These are phyloP conservation scores for Hansenula sp. DNA, from an alignment of 1,139 yeast genomes.

Conservation along the genomic window DNA sequence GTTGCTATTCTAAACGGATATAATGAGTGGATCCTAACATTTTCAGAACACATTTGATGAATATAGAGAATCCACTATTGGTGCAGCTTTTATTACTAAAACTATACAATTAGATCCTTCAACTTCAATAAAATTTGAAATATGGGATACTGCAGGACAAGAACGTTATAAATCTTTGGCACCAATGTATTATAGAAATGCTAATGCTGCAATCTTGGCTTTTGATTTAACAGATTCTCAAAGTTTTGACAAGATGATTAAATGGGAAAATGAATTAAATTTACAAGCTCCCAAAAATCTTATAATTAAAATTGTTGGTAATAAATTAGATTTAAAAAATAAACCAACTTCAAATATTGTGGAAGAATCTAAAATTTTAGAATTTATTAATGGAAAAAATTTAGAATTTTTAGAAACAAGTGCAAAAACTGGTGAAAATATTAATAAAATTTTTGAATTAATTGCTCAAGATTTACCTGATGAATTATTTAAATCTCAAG, in stretches of 20 bases:
- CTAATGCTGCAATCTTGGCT: slow-evolving; percentile 86
- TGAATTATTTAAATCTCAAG: slow-evolving; percentile 8
- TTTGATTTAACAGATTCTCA: slow-evolving; percentile 37
- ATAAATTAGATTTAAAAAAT: slow-evolving; percentile 57
- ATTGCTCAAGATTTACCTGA: slow-evolving; percentile 22
- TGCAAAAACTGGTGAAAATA: slow-evolving; percentile 78
- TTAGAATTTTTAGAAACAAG: slow-evolving; percentile 70
- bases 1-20: too few relatives aligned
- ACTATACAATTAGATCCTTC: slow-evolving; percentile 45
- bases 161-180: slow-evolving; percentile 86
- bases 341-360: slow-evolving; percentile 17
- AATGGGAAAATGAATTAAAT: slow-evolving; percentile 83
- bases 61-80: slow-evolving; percentile 61
- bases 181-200: slow-evolving; percentile 88
- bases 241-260: slow-evolving; percentile 74
- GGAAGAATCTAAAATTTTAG: slow-evolving; percentile 28
- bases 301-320: slow-evolving; percentile 69
- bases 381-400: not conserved
- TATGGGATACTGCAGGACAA: slow-evolving; percentile 95
- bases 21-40: too few relatives aligned
- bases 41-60: slow-evolving; percentile 48
- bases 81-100: slow-evolving; percentile 69
- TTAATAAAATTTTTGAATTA: slow-evolving; percentile 53
- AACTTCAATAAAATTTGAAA: slow-evolving; percentile 65
- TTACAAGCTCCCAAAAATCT: slow-evolving; percentile 70